These are phyloP conservation scores for Chenopodium berlandieri DNA, from an alignment of 148 eudicot species.

Conservation along the genomic window DNA sequence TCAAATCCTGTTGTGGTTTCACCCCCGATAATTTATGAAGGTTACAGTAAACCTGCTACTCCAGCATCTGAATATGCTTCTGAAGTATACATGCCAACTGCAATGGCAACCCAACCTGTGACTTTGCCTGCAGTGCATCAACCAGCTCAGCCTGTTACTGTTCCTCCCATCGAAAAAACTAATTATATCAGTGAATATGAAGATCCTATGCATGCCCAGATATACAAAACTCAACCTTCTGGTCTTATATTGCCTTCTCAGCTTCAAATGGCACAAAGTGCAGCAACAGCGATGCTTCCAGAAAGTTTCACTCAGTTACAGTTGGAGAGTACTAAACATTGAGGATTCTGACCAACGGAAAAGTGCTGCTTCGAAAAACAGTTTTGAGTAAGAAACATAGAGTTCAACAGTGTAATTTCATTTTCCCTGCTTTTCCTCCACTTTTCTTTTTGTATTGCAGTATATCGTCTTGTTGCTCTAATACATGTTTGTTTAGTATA, in stretches of 20 bases:
- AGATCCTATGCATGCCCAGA: slow-evolving; percentile 65
- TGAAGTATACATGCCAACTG: slow-evolving; percentile 30
- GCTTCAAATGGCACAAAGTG: slow-evolving; percentile 41
- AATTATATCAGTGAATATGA: slow-evolving; percentile 44
- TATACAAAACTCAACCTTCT: slow-evolving; percentile 88
- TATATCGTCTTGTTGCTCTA: background rate
- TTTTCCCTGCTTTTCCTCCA: background rate
- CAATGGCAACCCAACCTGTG: slow-evolving; percentile 31
- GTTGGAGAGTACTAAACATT: slow-evolving; percentile 38
- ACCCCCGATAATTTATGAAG: slow-evolving; percentile 43
- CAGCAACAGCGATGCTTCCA: slow-evolving; percentile 34
- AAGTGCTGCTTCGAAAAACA: slow-evolving; percentile 27
- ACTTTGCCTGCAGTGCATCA: slow-evolving; percentile 38
- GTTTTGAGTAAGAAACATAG: slow-evolving; percentile 33
- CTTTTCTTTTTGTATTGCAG: background rate
- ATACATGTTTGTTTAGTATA: slow-evolving; percentile 1
- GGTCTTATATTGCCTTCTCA: slow-evolving; percentile 48
- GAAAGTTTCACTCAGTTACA: slow-evolving; percentile 49
- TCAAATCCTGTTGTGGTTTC: slow-evolving; percentile 37
- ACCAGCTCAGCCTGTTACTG: slow-evolving; percentile 34
- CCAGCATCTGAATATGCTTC: slow-evolving; percentile 35
- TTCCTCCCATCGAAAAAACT: slow-evolving; percentile 32
- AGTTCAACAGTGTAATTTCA: slow-evolving; percentile 14
- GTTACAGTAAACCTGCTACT: slow-evolving; percentile 24
- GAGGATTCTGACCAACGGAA: slow-evolving; percentile 14